phyloP scores from a whole-genome alignment of 306 rosid genomes.

The Prunus salicina region DNA sequence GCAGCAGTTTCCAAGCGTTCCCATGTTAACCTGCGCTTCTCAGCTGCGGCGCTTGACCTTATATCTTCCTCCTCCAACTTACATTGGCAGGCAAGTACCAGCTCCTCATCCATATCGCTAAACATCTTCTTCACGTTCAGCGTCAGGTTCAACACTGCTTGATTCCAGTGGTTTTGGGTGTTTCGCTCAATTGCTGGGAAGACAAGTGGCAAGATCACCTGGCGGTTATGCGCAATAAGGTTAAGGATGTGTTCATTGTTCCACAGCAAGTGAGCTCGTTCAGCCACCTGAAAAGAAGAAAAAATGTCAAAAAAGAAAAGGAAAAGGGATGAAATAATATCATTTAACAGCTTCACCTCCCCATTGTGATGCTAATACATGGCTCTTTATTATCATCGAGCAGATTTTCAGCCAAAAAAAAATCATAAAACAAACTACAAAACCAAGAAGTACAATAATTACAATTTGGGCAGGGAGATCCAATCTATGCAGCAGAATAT shows the following conservation, averaged over 20 bases:
- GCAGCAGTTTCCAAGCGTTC: slow-evolving; percentile 75
- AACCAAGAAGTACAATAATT: background rate
- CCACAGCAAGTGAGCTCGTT: slow-evolving; percentile 93
- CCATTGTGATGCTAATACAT: background rate
- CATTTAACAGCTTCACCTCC: background rate
- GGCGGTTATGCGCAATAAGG: slow-evolving; percentile 75
- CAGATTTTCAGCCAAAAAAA: background rate
- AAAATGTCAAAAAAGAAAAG: background rate
- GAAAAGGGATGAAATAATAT: background rate
- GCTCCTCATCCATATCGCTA: slow-evolving; percentile 84
- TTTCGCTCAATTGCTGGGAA: slow-evolving; percentile 83
- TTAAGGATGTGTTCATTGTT: slow-evolving; percentile 84
- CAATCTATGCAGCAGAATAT: slow-evolving; percentile 1
- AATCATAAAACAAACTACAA: background rate
- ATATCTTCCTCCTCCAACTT: slow-evolving; percentile 68
- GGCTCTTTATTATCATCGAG: background rate
- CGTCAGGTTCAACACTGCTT: slow-evolving; percentile 88
- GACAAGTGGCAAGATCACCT: slow-evolving; percentile 78
- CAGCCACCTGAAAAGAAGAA: slow-evolving; percentile 66
- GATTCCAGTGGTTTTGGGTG: slow-evolving; percentile 85
- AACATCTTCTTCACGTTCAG: slow-evolving; percentile 73
- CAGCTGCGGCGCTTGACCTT: slow-evolving; percentile 48
- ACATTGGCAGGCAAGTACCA: slow-evolving; percentile 68
- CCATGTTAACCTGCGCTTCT: slow-evolving; percentile 81
- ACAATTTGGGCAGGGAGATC: background rate